Base-by-base conservation (phyloP, 2,329 filamentous ascomycete genomes). In the Xylaria sp. region DNA sequence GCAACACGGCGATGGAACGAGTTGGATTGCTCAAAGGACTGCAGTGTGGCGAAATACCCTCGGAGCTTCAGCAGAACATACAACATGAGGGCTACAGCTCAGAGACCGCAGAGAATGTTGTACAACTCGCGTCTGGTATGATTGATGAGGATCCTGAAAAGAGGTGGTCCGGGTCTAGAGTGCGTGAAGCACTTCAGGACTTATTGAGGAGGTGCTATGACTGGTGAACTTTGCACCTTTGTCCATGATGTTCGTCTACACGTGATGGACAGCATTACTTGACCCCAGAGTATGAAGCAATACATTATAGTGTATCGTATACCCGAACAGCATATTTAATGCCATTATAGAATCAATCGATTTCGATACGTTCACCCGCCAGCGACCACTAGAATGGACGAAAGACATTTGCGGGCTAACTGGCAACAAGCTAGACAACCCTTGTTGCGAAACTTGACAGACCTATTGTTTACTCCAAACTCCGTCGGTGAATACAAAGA, bases 1-100 rank as follows among this genome's bases (percentile, higher is more conserved):
- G 90, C 62, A 78, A 79, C 59, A 87, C 85, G 0, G 83, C 81
- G 39, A 86, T 86, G 82, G 84, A 87, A 71, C 82, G 85, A 20
- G 76, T 73, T 10, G 71, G 75, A 20, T 75, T 77, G 66, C 73
- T 78, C 9, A 72, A 74, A 44, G 70, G 66, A 1, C 44, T 78
- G 20, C 77, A 79, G 66, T 58, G 28, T 10, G 77, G 77, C 1
- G 52, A 63, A 15, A 15, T 77, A 10, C 76, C 76, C 5, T 41
- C 25, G 9, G 63, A 61, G 6, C 63, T 78, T 34, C 61, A 61
- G 54, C 44, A 66, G 7, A 61, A 54, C 3, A 37, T 78, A 34
- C 34, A 44, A 48, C 28, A 41, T 15, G 76, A 78, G 58, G 74
- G 73, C 5, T 65, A 75, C 37, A 57, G 63, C 7, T 20, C 60